These are phyloP conservation scores for Pseudocercospora musae DNA, from an alignment of 2,329 filamentous ascomycete genomes.

Conservation along the genomic window DNA sequence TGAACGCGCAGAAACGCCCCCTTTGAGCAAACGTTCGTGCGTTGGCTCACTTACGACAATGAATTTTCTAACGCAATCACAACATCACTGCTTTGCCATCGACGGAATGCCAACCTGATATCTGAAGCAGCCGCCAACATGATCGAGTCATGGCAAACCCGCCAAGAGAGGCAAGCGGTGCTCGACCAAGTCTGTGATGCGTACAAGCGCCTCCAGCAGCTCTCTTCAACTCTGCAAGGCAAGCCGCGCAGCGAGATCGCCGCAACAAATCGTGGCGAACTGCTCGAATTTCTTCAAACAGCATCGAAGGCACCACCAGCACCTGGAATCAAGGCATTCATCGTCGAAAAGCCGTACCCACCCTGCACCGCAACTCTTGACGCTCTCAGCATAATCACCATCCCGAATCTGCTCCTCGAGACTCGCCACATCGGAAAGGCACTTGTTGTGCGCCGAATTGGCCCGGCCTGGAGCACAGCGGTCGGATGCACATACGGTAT, in stretches of 20 bases:
- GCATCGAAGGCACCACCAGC: not conserved
- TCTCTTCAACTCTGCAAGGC: not conserved
- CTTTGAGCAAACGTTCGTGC: not conserved
- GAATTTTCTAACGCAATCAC: not conserved
- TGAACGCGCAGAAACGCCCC: not conserved
- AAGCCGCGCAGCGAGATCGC: not conserved
- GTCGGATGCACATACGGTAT: slow-evolving; percentile 24
- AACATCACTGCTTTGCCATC: no score
- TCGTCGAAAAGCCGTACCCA: slow-evolving; percentile 22
- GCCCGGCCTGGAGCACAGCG: slow-evolving; percentile 6
- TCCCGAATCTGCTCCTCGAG: slow-evolving; percentile 24
- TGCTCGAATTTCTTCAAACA: not conserved
- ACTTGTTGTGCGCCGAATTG: slow-evolving; percentile 23
- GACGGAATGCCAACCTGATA: not conserved
- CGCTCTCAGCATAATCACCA: slow-evolving; percentile 17
- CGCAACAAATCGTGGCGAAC: not conserved
- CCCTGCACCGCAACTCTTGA: slow-evolving; percentile 19
- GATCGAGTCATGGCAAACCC: slow-evolving; percentile 4
- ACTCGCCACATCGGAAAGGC: slow-evolving; percentile 23
- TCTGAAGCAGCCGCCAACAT: not conserved
- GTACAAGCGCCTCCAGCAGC: not conserved
- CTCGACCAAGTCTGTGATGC: not conserved
- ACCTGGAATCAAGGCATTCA: not conserved
- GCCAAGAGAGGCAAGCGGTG: not conserved
- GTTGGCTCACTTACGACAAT: not conserved